Evolutionary conservation across 2,329 filamentous ascomycete species (phyloP), one percentile per base, ranked within the genome.

Genomic region (Hypoxylon sp.): DNA sequence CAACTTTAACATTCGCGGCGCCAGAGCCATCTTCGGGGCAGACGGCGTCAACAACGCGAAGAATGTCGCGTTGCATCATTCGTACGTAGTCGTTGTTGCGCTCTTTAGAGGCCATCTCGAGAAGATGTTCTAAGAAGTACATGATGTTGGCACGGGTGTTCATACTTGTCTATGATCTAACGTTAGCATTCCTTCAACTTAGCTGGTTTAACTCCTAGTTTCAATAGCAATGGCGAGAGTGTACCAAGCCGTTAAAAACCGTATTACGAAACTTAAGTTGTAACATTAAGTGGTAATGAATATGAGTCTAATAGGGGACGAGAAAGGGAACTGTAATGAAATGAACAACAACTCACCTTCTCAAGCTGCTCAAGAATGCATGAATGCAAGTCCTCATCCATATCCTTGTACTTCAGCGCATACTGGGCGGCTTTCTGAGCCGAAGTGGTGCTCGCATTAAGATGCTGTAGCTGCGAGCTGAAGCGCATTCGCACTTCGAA

Each of bases 401-500:
- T 93, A 74, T 98, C 94, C 70, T 90, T 89, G 81, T 97, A 92
- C 79, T 94, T 97, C 68, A 99, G 85, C 12, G 96, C 96, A 89
- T 96, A 99, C 77, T 94, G 91, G 27, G 96, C 95, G 2, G 94
- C 93, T 81, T 97, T 97, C 75, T 95, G 92, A 1, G 94, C 91
- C 12, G 94, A 95, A 12, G 91, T 91, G 61, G 96, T 91, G 4
- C 92, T 95, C 11, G 96, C 96, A 78, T 94, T 97, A 67, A 99
- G 88, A 77, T 96, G 92, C 71, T 96, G 91, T 23, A 99, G 88
- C 78, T 96, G 92, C 55, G 87, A 87, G 56, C 93, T 97, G 84
- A 99, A 99, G 80, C 94, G 94, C 88, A 99, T 94, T 77, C 96
- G 94, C 73, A 98, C 95, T 83, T 98, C 96, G 80, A 99, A 99